phyloP scores from a whole-genome alignment of 1,284 basidiomycete species.

The Sutorius eximius region DNA sequence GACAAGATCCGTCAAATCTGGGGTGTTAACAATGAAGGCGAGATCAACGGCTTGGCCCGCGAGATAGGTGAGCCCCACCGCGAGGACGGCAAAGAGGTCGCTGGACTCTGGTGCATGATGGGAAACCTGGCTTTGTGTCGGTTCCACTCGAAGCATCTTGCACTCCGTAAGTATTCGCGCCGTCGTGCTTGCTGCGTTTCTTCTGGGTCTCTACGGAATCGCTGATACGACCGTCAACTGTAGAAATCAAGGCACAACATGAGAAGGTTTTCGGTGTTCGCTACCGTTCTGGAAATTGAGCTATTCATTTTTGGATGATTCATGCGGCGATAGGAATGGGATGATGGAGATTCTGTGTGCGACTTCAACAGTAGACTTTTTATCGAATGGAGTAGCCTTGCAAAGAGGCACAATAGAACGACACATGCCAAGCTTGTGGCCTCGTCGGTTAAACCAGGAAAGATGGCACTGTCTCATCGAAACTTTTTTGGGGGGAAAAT shows the following conservation, averaged over 20 bases:
- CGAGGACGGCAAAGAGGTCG: conserved; percentile 25
- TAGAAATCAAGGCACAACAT: conserved; percentile 63
- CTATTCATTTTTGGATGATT: not conserved
- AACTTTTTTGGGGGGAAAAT: too few relatives aligned
- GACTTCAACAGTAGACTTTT: not conserved
- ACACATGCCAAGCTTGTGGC: too few relatives aligned
- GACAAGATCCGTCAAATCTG: conserved; percentile 46
- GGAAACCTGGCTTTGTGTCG: conserved; percentile 39
- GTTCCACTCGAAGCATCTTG: conserved; percentile 42
- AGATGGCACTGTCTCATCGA: too few relatives aligned
- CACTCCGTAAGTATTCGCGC: conserved; percentile 36
- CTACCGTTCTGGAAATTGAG: conserved; percentile 26
- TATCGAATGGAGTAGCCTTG: too few relatives aligned
- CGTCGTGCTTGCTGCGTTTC: not conserved
- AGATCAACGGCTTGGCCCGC: conserved; percentile 54
- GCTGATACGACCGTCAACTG: conserved; percentile 41
- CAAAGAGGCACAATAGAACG: too few relatives aligned
- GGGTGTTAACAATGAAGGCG: conserved; percentile 65
- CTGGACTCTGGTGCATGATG: conserved; percentile 49
- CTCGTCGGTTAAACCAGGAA: too few relatives aligned
- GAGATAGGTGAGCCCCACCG: conserved; percentile 52
- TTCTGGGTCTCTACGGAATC: conserved; percentile 10
- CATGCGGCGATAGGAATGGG: too few relatives aligned
- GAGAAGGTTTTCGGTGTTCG: conserved; percentile 49
- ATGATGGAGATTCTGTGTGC: not conserved